Conservation (phyloP, 305 asterid genomes). For the Fraxinus sp. region DNA sequence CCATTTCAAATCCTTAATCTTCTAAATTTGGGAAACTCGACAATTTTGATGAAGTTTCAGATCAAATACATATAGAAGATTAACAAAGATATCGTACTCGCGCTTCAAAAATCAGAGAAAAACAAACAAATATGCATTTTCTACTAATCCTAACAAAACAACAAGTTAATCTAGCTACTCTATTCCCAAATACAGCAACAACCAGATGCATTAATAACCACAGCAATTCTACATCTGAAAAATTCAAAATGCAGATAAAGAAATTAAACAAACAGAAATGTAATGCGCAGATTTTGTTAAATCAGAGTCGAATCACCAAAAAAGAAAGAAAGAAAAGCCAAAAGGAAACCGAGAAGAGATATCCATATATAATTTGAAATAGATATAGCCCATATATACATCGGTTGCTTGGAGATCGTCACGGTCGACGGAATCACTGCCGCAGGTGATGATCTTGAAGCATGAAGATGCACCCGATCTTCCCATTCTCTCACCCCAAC, state of each 20-base stretch:
- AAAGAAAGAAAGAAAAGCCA: neutral
- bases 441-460: constrained; percentile 81
- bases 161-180: neutral
- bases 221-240: neutral
- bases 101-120: neutral
- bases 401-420: constrained; percentile 71
- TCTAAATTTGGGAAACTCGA: neutral
- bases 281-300: neutral
- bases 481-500: constrained; percentile 44
- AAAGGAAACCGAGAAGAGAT: neutral
- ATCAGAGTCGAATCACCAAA: neutral
- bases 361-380: neutral
- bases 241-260: neutral
- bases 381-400: constrained; percentile 33
- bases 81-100: neutral
- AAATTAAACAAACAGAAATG: neutral
- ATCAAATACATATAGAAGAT: too few relatives aligned
- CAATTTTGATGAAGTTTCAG: neutral
- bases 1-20: neutral
- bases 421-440: constrained; percentile 65
- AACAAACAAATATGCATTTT: neutral
- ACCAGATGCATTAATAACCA: neutral
- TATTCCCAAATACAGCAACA: neutral
- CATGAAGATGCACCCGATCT: constrained; percentile 68
- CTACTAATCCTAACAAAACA: neutral